These are phyloP conservation scores for Leccinum truebloodii DNA, from an alignment of 768 basidiomycete species.

Conservation along the genomic window DNA sequence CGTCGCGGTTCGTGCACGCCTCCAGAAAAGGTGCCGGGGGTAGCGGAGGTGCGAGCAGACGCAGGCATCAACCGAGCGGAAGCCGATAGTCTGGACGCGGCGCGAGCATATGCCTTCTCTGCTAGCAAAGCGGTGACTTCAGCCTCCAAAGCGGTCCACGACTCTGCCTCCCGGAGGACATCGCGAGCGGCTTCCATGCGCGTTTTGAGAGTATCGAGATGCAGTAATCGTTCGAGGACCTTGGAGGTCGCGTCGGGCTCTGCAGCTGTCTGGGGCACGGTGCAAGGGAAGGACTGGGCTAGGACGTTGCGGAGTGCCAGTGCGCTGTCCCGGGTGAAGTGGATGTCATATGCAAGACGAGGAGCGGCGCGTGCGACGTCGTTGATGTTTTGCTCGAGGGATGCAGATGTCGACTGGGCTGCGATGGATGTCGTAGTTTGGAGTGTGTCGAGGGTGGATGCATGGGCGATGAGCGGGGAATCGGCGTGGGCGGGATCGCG, in stretches of 20 bases:
- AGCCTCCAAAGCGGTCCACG: constrained; percentile 92
- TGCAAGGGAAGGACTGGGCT: constrained; percentile 44
- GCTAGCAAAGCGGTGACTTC: constrained; percentile 86
- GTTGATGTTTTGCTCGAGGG: constrained; percentile 86
- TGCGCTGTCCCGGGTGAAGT: constrained; percentile 95
- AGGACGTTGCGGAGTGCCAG: constrained; percentile 71
- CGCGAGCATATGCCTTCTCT: constrained; percentile 80
- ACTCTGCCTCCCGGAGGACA: constrained; percentile 92
- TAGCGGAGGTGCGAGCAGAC: constrained; percentile 87
- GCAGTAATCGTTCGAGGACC: constrained; percentile 74
- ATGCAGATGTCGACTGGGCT: constrained; percentile 82
- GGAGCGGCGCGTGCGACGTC: constrained; percentile 92
- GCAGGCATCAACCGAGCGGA: constrained; percentile 88
- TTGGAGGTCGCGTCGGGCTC: constrained; percentile 50
- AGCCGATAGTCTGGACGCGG: constrained; percentile 89
- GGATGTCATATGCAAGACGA: constrained; percentile 90
- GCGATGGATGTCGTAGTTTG: constrained; percentile 82
- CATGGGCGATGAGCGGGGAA: constrained; percentile 46
- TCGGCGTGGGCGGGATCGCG: constrained; percentile 39
- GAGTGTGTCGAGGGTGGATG: constrained; percentile 73
- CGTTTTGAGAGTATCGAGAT: constrained; percentile 79
- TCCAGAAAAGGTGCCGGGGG: constrained; percentile 12
- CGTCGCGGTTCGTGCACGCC: constrained; percentile 64
- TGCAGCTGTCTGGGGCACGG: background rate
- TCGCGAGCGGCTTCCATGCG: constrained; percentile 89